Conservation (phyloP, 2,329 filamentous ascomycete species). For the Paecilomyces variotii region DNA sequence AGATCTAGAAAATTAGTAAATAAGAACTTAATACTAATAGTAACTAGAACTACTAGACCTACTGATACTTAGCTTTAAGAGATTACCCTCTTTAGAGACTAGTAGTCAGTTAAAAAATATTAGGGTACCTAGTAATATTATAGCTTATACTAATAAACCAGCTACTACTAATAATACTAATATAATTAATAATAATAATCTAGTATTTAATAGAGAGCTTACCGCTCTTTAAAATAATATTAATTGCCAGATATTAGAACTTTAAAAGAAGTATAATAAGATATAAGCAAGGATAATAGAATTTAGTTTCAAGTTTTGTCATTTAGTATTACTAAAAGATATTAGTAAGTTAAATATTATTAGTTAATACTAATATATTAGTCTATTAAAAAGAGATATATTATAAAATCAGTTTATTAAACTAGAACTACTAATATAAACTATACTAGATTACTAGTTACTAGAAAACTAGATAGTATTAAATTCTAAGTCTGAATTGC, state of each 20-base stretch:
- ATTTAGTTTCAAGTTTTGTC: neutral
- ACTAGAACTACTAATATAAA: neutral
- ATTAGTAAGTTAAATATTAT: neutral
- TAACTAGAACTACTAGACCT: neutral
- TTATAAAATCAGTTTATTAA: neutral
- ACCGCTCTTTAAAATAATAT: neutral
- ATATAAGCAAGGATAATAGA: neutral
- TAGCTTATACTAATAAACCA: neutral
- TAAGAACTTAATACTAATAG: neutral
- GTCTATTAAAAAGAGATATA: no score
- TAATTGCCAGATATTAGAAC: neutral
- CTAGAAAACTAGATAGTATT: no score
- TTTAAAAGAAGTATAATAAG: neutral
- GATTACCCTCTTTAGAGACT: no score
- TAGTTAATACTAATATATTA: no score
- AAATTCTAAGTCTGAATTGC: no score
- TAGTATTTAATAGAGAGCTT: neutral
- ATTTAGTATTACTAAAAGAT: neutral
- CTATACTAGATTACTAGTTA: no score
- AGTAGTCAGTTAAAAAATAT: neutral
- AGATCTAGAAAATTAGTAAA: neutral
- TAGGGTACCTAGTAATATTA: neutral
- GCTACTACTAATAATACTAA: neutral
- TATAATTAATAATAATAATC: neutral
- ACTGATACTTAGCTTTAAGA: neutral